These are phyloP conservation scores for Rubia balearica DNA, from an alignment of 305 asterid species.

Conservation along the genomic window DNA sequence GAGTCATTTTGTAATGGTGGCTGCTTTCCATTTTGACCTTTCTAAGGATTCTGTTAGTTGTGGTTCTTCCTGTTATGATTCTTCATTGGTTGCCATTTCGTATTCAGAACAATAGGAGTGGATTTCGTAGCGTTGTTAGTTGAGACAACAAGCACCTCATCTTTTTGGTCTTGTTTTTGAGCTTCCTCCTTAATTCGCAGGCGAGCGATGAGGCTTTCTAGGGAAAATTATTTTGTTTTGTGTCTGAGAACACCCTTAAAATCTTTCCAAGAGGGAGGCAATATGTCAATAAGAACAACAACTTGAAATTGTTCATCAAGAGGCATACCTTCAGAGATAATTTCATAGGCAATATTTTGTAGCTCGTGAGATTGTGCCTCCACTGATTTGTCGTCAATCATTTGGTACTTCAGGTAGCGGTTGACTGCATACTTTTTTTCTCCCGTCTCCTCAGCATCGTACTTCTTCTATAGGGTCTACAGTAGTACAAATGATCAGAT, in stretches of 20 bases:
- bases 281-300: neutral
- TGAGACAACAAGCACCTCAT: neutral
- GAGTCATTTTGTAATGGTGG: no score
- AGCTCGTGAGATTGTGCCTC: neutral
- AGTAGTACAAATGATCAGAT: no score
- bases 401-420: no score
- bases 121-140: neutral
- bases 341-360: no score
- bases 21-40: no score
- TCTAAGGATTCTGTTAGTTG: no score
- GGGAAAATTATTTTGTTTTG: neutral
- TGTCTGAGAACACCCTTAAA: neutral
- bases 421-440: no score
- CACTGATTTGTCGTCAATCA: no score
- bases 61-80: no score
- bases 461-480: no score
- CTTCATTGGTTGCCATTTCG: no score
- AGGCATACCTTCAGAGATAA: neutral
- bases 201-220: neutral
- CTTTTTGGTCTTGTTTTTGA: neutral
- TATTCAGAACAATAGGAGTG: neutral
- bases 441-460: no score
- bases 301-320: neutral
- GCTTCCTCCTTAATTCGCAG: neutral
- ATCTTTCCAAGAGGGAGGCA: neutral